Evolutionary conservation across 2,329 filamentous ascomycete species (phyloP).

Genomic region (Epichloe sylvatica): DNA sequence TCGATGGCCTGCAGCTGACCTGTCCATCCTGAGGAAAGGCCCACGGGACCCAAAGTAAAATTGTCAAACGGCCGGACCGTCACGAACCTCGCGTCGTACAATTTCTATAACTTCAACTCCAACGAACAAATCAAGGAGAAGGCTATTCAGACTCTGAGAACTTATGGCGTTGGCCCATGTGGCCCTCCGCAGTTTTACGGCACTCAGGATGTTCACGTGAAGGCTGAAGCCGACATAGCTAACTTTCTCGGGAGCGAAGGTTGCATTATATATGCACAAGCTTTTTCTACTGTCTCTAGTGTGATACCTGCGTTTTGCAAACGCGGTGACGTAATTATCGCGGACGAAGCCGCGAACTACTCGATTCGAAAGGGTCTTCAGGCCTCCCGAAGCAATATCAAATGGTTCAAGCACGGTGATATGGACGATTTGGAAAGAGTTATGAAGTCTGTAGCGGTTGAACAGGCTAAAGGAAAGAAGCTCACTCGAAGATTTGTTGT

Average conservation of each 20-base stretch:
- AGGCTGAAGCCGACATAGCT: slow-evolving; percentile 87
- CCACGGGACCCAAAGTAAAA: slow-evolving; percentile 81
- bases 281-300: slow-evolving; percentile 91
- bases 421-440: slow-evolving; percentile 85
- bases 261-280: slow-evolving; percentile 90
- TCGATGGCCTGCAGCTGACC: background rate
- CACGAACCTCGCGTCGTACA: slow-evolving; percentile 85
- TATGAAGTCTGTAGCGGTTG: slow-evolving; percentile 71
- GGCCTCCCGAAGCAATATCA: slow-evolving; percentile 77
- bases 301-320: slow-evolving; percentile 97
- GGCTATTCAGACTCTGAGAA: slow-evolving; percentile 82
- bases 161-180: slow-evolving; percentile 92
- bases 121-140: slow-evolving; percentile 92
- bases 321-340: slow-evolving; percentile 91
- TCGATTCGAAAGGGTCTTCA: slow-evolving; percentile 89
- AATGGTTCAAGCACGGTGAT: slow-evolving; percentile 93
- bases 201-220: slow-evolving; percentile 96
- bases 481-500: slow-evolving; percentile 90
- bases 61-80: slow-evolving; percentile 80
- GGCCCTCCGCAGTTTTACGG: slow-evolving; percentile 97
- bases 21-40: slow-evolving; percentile 34
- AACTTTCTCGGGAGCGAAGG: slow-evolving; percentile 74
- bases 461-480: slow-evolving; percentile 72
- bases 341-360: slow-evolving; percentile 85
- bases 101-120: slow-evolving; percentile 92